Percentiles rank a stretch among this genome's conserved stretches.
These are phyloP conservation scores for Phaseolus coccineus DNA, from an alignment of 331 rosid species.

Conservation along the genomic window DNA sequence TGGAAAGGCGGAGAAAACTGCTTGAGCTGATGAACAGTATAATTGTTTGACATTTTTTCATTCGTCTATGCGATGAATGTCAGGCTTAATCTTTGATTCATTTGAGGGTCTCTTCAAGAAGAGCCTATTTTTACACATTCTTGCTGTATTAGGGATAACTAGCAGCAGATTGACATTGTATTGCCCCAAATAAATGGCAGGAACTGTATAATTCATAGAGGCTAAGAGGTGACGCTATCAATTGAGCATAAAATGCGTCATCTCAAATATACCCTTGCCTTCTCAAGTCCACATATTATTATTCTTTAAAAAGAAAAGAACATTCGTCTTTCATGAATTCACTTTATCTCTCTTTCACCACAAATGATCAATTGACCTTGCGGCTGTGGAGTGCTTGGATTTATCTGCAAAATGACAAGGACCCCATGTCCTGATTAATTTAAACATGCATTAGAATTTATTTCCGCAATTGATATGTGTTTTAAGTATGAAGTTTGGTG, in stretches of 20 bases:
- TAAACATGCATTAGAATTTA: constrained; percentile 21
- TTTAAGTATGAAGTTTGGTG: constrained; percentile 18
- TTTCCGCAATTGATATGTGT: neutral
- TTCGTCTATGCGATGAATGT: constrained; percentile 35
- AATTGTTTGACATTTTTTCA: constrained; percentile 30
- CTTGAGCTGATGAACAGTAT: constrained; percentile 55
- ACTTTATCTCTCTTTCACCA: constrained; percentile 2
- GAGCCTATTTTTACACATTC: constrained; percentile 34
- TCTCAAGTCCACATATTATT: constrained; percentile 6
- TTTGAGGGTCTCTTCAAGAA: constrained; percentile 39
- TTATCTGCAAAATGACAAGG: constrained; percentile 25
- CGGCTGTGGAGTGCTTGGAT: constrained; percentile 25
- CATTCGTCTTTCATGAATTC: neutral
- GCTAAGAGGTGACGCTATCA: constrained; percentile 22
- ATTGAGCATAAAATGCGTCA: constrained; percentile 28
- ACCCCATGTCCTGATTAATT: constrained; percentile 27
- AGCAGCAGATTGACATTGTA: constrained; percentile 39
- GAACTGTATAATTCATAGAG: constrained; percentile 17
- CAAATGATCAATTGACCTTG: constrained; percentile 4
- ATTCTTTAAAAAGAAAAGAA: neutral
- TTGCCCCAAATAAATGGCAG: constrained; percentile 38
- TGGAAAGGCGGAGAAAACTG: constrained; percentile 59
- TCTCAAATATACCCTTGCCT: constrained; percentile 24
- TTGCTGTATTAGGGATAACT: constrained; percentile 39
- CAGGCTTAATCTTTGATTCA: constrained; percentile 34